A percentile compares a stretch with the other conserved stretches of the same genome.
Conservation (phyloP, 2,329 filamentous ascomycete species). For the Calonectria hongkongensis region DNA sequence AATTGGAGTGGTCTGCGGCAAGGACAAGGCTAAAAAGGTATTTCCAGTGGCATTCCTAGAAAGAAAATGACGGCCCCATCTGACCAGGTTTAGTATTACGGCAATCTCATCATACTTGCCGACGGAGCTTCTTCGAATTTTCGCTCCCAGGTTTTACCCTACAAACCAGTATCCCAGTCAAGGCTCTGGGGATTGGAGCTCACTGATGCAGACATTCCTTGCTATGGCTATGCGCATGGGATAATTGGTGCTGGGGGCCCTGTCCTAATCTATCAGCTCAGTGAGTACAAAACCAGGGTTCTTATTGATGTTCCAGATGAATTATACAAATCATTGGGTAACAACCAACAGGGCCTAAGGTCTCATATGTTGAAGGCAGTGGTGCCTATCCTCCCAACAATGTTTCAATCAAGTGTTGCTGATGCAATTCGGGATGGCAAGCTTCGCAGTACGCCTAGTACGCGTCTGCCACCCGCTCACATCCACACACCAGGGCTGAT, state of each 20-base stretch:
- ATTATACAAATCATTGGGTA: background rate
- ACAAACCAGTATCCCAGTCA: background rate
- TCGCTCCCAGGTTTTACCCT: background rate
- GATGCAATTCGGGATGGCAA: background rate
- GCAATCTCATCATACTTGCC: background rate
- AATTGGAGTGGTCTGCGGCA: background rate
- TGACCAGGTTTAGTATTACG: background rate
- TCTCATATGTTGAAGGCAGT: background rate
- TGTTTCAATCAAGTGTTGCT: background rate
- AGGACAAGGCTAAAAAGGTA: background rate
- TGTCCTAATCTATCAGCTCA: background rate
- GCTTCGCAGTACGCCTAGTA: background rate
- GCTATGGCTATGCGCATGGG: background rate
- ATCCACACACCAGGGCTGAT: background rate
- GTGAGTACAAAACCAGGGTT: background rate
- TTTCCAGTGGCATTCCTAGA: too few species aligned
- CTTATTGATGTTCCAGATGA: background rate
- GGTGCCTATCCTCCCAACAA: background rate
- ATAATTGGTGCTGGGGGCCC: background rate
- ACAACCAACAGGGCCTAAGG: background rate
- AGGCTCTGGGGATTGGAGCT: background rate
- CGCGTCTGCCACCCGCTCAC: background rate
- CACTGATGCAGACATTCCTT: background rate
- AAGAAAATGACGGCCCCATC: background rate
- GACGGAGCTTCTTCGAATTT: background rate